Conservation (phyloP, 2,329 filamentous ascomycete genomes). For the Acrocalymma vagum region DNA sequence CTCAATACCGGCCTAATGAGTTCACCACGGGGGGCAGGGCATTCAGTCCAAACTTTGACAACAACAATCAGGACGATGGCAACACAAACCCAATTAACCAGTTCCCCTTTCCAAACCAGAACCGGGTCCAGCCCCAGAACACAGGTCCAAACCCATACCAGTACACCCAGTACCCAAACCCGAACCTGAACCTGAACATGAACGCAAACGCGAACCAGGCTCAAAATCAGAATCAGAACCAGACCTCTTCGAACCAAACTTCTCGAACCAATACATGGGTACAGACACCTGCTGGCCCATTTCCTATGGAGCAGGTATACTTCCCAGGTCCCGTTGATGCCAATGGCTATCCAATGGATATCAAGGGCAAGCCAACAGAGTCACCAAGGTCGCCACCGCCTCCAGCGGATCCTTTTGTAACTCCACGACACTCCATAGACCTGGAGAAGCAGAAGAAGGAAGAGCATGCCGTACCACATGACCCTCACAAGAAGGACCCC, state of each 20-base stretch:
- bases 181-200: conserved; percentile 11
- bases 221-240: conserved; percentile 17
- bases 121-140: too few species aligned
- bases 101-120: too few species aligned
- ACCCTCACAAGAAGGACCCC: conserved; percentile 41
- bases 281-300: conserved; percentile 31
- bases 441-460: conserved; percentile 40
- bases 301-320: conserved; percentile 27
- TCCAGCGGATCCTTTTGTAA: conserved; percentile 21
- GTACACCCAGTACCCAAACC: too few species aligned
- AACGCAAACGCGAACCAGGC: too few species aligned
- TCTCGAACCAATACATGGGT: conserved; percentile 40
- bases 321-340: conserved; percentile 28
- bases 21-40: conserved; percentile 22
- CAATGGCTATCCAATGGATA: conserved; percentile 36
- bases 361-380: conserved; percentile 28
- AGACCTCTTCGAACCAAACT: conserved; percentile 27
- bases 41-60: conserved; percentile 31
- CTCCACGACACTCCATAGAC: conserved; percentile 28
- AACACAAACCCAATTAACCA: too few species aligned
- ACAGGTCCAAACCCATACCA: too few species aligned
- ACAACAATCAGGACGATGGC: conserved; percentile 12
- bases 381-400: conserved; percentile 21
- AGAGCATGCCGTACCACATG: conserved; percentile 16
- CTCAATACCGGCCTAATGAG: conserved; percentile 35